A percentile compares a stretch with the other conserved stretches of the same genome.
Conservation (phyloP, 1,284 basidiomycete genomes). For the Phlebopus sp. region DNA sequence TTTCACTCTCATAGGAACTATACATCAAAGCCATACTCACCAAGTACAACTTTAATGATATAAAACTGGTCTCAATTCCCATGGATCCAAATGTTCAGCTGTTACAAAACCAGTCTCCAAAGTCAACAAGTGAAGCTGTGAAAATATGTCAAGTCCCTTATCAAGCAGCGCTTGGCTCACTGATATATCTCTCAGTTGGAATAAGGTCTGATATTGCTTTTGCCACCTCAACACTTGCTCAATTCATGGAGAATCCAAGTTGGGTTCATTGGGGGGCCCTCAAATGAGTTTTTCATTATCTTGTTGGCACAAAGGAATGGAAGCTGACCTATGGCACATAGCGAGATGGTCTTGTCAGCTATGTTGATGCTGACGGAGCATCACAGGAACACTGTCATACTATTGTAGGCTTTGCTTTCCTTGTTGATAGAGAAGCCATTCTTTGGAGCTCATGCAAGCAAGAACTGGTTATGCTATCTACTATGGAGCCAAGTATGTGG, state of each 20-base stretch:
- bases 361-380: slow-evolving; percentile 31
- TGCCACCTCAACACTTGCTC: neutral
- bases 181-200: slow-evolving; percentile 20
- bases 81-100: slow-evolving; percentile 22
- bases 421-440: too few species aligned
- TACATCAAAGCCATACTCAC: slow-evolving; percentile 29
- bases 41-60: slow-evolving; percentile 23
- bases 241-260: slow-evolving; percentile 1
- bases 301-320: neutral
- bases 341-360: slow-evolving; percentile 6
- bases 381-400: too few species aligned
- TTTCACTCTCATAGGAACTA: slow-evolving; percentile 11
- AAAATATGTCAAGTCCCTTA: slow-evolving; percentile 2
- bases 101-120: neutral
- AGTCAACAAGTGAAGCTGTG: neutral
- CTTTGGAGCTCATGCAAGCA: too few species aligned
- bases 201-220: slow-evolving; percentile 8
- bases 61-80: slow-evolving; percentile 23
- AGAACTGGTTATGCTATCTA: too few species aligned
- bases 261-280: slow-evolving; percentile 5
- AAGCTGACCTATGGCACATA: neutral
- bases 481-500: too few species aligned
- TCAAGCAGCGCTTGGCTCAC: slow-evolving; percentile 1
- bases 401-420: too few species aligned
- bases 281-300: neutral